Base-by-base conservation (phyloP, 306 rosid genomes). In the Alnus glutinosa region DNA sequence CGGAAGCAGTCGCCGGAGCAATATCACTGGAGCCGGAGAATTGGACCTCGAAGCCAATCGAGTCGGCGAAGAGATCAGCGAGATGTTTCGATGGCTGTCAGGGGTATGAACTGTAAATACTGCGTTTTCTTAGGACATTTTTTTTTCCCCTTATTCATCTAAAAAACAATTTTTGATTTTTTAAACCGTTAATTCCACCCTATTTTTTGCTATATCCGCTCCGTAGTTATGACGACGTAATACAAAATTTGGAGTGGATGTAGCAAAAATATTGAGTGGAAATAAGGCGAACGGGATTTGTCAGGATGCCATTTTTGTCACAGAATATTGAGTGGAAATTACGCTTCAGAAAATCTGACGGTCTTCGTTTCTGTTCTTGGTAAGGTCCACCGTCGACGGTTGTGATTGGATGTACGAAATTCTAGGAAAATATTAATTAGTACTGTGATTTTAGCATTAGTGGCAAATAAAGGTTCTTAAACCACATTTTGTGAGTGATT, bases 31-130 rank as follows among this genome's bases (percentile, higher is more conserved):
- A 0, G 74, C 42, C 36, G 90, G 83, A 36, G 98, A 95, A 0
- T 91, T 83, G 78, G 91, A 90, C 47, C 11, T 91, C 19, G 98
- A 95, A 46, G 86, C 89, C 2, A 69, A 63, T 64, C 67, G 93
- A 73, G 83, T 89, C 7, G 98, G 98, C 7, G 94, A 90, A 37
- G 98, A 95, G 82, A 88, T 95, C 6, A 84, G 87, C 55, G 98
- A 95, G 71, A 76, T 90, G 78, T 95, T 95, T 74, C 91, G 98
- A 9, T 95, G 98, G 98, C 89, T 91, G 4, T 89, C 97, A 77
- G 98, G 95, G 92, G 96, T 91, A 89, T 92, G 76, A 89, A 13
- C 49, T 28, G 88, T 89, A 89, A 86, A 87, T 88, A 79, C 23
- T 6, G 28, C 13, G 5, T 52, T 55, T 67, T 62, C 4, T 42